Base-by-base conservation (phyloP, 441 rosid genomes). In the Geranium incanum region DNA sequence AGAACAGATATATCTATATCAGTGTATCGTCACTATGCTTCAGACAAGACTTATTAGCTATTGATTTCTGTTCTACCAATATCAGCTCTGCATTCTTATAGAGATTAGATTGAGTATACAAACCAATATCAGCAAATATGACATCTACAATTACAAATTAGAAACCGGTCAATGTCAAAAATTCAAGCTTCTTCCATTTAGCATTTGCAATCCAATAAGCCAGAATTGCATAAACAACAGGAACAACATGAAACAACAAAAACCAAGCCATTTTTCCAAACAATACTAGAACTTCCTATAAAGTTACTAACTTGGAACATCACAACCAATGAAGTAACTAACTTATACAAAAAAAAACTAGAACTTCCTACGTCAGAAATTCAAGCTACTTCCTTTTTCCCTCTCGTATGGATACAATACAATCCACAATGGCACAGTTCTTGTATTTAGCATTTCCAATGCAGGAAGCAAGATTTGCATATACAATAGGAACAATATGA, bases 1-100 rank as follows among this genome's bases (percentile, higher is more conserved):
- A 18, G 52, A 0, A 75, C 36, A 73, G 16, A 41, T 37, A 65
- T 5, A 62, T 76, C 71, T 55, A 75, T 67, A 73, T 39, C 45
- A 72, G 62, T 70, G 68, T 33, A 67, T 9, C 45, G 15, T 18
- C 60, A 52, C 60, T n/a, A 52, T 15, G 60, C 19, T 52, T 52
- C 60, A 3, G n/a, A 13, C 5, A 13, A 52, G 59, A 52, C 1
- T 52, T 13, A 13, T 41, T 41, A 41, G 11, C 11, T 41, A 41
- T 41, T 41, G 48, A 41, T 41, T 41, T 41, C 48, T 41, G 11
- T 41, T 41, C 48, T 41, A 41, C 48, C 48, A 41, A 41, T 41
- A 11, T 41, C 48, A 6, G 8, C 48, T 41, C 7, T 41, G 48
- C 33, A 41, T 41, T 41, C 48, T 11, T 41, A 41, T 41, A 28